Evolutionary conservation across 257 asterid species (phyloP).

Genomic region (Plantago ovata): DNA sequence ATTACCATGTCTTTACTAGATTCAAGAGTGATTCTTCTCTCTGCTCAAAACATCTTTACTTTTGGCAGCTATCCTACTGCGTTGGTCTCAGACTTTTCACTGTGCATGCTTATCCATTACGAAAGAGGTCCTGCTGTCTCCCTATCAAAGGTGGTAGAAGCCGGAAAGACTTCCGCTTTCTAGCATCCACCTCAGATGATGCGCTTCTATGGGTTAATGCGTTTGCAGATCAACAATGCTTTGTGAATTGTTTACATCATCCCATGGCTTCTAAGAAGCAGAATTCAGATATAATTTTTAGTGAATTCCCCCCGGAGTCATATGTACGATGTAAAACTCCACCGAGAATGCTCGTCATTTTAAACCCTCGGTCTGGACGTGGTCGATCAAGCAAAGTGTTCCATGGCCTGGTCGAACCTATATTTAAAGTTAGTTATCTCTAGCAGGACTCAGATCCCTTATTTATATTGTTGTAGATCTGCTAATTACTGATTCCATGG

Average conservation of each 20-base stretch:
- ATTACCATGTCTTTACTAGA: slow-evolving; percentile 13
- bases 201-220: slow-evolving; percentile 94
- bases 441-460: slow-evolving; percentile 9
- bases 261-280: slow-evolving; percentile 82
- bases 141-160: slow-evolving; percentile 61
- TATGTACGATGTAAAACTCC: slow-evolving; percentile 76
- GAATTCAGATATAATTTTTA: slow-evolving; percentile 52
- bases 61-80: slow-evolving; percentile 80
- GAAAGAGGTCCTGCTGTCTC: slow-evolving; percentile 52
- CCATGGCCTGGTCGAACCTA: slow-evolving; percentile 82
- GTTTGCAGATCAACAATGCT: slow-evolving; percentile 97
- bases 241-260: slow-evolving; percentile 86
- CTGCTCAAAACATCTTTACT: slow-evolving; percentile 16
- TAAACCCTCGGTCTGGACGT: slow-evolving; percentile 95
- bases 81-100: slow-evolving; percentile 89
- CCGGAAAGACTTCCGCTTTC: slow-evolving; percentile 77
- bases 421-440: slow-evolving; percentile 65
- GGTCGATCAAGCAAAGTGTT: slow-evolving; percentile 97
- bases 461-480: slow-evolving; percentile 1
- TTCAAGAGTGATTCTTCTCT: slow-evolving; percentile 21
- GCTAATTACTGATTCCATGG: slow-evolving; percentile 15
- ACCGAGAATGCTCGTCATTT: slow-evolving; percentile 90
- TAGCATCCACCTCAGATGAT: slow-evolving; percentile 77
- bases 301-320: slow-evolving; percentile 82
- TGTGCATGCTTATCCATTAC: slow-evolving; percentile 80